Base-by-base conservation (phyloP, 768 basidiomycete genomes). In the Sporobolomyces phaffii region DNA sequence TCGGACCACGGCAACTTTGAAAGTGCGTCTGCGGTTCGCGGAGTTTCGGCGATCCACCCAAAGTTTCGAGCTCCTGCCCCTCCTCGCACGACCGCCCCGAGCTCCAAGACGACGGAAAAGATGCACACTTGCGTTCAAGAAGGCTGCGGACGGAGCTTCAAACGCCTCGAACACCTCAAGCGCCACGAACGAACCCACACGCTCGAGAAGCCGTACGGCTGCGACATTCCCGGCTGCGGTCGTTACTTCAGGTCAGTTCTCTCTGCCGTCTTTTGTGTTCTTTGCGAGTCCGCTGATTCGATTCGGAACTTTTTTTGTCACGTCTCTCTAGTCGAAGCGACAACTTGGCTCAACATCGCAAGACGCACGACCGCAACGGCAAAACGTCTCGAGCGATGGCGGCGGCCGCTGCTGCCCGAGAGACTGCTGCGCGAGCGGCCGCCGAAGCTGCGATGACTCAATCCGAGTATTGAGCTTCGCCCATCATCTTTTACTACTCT, bases 321-420 rank as follows among this genome's bases (percentile, higher is more conserved):
- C n/a, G 1, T 20, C 13, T 13, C n/a, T 9, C 15, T 54, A 67
- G 65, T 24, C 66, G 72, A 22, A 61, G 60, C 75, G 93, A 94
- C 76, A 93, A 93, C 74, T 82, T 97, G 44, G 84, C 83, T 26
- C 90, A 94, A 77, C 93, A 97, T 76, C 75, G 86, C 64, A 84
- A 89, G 68, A 91, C 90, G 52, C 92, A 94, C 78, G 81, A 82
- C 61, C 79, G 82, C n/a, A 73, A 71, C 38, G 77, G 69, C 28
- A 62, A 69, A 31, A 72, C 60, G 20, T 29, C 60, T 26, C 45
- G 60, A 15, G 53, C 53, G 26, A 60, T 66, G 59, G 45, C 38
- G 29, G 53, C 52, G 5, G 41, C 34, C 10, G 52, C 51, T 13
- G 43, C 44, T 9, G 58, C 50, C 9, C 48, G 34, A 10, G 58